Conservation (phyloP, 2,329 filamentous ascomycete genomes). For the Colletotrichum sp. region DNA sequence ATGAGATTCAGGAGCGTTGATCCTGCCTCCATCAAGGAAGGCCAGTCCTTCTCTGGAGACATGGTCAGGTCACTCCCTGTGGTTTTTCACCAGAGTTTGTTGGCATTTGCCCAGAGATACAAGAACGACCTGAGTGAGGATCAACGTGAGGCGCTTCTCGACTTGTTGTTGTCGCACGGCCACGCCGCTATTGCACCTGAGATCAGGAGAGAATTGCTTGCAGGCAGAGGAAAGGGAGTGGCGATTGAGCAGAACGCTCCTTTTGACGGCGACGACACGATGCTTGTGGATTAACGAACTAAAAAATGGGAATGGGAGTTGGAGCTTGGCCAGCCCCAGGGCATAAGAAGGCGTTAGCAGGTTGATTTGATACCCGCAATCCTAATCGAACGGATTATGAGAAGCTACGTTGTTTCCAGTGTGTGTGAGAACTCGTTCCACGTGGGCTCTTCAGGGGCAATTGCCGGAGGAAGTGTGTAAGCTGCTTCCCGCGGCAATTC, state of each 20-base stretch:
- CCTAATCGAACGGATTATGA: constrained; percentile 20
- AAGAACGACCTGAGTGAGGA: constrained; percentile 96
- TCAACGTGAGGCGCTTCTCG: constrained; percentile 87
- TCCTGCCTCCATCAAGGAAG: constrained; percentile 56
- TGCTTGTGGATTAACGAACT: constrained; percentile 67
- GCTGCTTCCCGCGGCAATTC: neutral
- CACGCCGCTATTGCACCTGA: constrained; percentile 91
- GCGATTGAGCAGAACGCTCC: constrained; percentile 61
- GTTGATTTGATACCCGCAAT: constrained; percentile 24
- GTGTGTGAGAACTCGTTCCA: neutral
- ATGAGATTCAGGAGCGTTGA: constrained; percentile 81
- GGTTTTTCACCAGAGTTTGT: constrained; percentile 92
- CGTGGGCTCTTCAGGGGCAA: neutral
- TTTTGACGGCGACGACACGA: constrained; percentile 86
- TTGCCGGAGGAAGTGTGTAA: neutral
- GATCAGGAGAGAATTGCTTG: constrained; percentile 85
- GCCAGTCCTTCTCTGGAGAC: constrained; percentile 49
- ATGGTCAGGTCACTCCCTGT: constrained; percentile 76
- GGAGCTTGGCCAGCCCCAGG: constrained; percentile 14
- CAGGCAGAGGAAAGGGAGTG: constrained; percentile 84
- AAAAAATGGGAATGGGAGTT: constrained; percentile 14
- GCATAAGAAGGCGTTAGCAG: constrained; percentile 21
- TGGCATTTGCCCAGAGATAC: constrained; percentile 93
- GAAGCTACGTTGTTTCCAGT: neutral
- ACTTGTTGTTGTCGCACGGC: constrained; percentile 82